Conservation (phyloP, 805 yeast species). For the Candida yuanshanica region DNA sequence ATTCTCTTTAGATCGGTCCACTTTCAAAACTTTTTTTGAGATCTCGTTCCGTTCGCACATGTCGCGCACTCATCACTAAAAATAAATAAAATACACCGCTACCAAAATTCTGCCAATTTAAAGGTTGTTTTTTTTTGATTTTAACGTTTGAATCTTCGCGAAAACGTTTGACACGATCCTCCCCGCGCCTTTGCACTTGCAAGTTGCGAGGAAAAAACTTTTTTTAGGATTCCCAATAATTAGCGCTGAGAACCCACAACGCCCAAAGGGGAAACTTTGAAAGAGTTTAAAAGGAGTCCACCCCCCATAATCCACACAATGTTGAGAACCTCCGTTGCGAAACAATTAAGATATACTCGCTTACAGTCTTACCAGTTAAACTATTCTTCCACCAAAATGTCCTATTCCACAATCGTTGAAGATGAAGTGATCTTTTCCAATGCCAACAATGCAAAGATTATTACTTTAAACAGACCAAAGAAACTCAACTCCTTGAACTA, state of each 20-base stretch:
- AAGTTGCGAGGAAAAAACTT: not conserved
- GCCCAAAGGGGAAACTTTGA: not conserved
- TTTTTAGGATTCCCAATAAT: not conserved
- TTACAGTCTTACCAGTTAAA: not conserved
- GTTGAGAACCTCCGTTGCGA: not conserved
- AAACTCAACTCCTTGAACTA: constrained; percentile 82
- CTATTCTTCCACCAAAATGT: not conserved
- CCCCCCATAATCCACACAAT: not conserved
- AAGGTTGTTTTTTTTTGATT: too few relatives aligned
- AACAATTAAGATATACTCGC: not conserved
- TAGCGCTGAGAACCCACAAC: not conserved
- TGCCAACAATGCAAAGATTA: constrained; percentile 60
- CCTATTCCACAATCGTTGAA: constrained; percentile 6
- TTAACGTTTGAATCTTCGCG: not conserved
- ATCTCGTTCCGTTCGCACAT: not conserved
- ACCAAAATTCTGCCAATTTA: too few relatives aligned
- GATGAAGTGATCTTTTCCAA: constrained; percentile 61
- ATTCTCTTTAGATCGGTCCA: not conserved
- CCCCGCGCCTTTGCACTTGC: not conserved
- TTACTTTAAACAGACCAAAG: constrained; percentile 71
- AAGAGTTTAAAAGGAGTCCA: not conserved
- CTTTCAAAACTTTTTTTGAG: not conserved
- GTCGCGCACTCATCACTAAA: too few relatives aligned
- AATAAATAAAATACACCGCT: too few relatives aligned
- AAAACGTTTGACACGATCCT: not conserved